phyloP scores from a whole-genome alignment of 2,329 filamentous ascomycete genomes.

The Fusarium virguliforme region DNA sequence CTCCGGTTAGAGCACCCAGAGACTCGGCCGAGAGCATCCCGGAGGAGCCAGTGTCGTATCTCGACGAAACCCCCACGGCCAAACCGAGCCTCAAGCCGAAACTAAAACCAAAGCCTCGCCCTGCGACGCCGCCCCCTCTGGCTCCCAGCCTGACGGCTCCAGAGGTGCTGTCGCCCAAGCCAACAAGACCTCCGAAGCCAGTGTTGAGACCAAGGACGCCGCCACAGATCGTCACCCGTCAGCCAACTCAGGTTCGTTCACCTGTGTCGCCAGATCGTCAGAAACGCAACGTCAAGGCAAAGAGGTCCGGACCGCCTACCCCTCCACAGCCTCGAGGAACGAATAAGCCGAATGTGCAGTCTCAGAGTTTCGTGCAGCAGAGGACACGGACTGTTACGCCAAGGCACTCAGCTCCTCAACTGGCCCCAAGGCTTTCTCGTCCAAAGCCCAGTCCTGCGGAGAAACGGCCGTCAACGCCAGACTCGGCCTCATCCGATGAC shows the following conservation, averaged over 20 bases:
- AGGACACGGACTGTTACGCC: conserved; percentile 24
- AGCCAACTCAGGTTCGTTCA: conserved; percentile 39
- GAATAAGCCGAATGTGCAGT: conserved; percentile 38
- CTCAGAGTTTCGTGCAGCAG: conserved; percentile 25
- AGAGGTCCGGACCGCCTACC: conserved; percentile 55
- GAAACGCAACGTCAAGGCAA: conserved; percentile 45
- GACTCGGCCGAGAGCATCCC: conserved; percentile 34
- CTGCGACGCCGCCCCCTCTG: conserved; percentile 43
- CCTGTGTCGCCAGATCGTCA: conserved; percentile 52
- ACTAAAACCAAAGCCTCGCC: conserved; percentile 47
- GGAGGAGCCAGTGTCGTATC: conserved; percentile 23
- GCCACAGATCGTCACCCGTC: conserved; percentile 48
- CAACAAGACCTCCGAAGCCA: conserved; percentile 54
- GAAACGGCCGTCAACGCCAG: conserved; percentile 42
- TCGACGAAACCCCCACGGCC: conserved; percentile 21
- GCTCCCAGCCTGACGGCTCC: conserved; percentile 42
- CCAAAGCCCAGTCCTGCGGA: conserved; percentile 31
- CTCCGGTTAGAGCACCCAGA: conserved; percentile 31
- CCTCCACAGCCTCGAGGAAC: conserved; percentile 57
- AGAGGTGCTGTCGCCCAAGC: conserved; percentile 55
- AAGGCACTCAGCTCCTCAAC: conserved; percentile 33
- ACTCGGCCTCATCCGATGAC: conserved; percentile 62
- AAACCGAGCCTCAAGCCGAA: conserved; percentile 53
- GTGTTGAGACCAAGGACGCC: conserved; percentile 52
- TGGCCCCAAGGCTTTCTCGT: conserved; percentile 26